Evolutionary conservation across 345 rosid genomes (phyloP), one percentile per base, ranked within the genome.

Genomic region (Carallia brachiata): DNA sequence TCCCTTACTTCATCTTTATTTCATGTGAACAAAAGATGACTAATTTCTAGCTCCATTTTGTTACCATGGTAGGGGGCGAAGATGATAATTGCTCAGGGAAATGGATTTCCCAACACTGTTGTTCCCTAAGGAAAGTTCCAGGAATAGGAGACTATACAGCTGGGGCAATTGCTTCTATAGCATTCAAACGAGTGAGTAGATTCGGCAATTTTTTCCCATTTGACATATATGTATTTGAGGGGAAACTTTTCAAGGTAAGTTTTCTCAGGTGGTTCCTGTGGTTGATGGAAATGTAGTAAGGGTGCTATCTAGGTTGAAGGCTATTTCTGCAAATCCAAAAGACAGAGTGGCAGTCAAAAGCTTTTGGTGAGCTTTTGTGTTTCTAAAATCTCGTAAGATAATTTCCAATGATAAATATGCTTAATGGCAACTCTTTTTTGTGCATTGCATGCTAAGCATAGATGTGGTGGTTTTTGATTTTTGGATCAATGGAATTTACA

Each of bases 301-400:
- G 78, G 89, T 87, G 73, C 85, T 89, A 73, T 72, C 91, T 28
- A 88, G 98, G 73, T 75, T 91, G 60, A 89, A 84, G 77, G 86
- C 96, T 27, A 82, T 91, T 72, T 86, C 97, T 69, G 86, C 89
- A 30, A 94, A 94, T 81, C 97, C 97, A 31, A 94, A 91, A 80
- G 88, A 90, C 72, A 77, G 78, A 23, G 31, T 58, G 27, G 84
- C 95, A 2, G 32, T 83, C 65, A 88, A 83, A 83, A 84, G 65
- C 36, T 84, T 94, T 70, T 91, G 98, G 97, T 90, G 74, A 90
- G 88, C 50, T 19, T 50, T 62, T 6, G 27, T 52, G 27, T 71
- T 55, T 54, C 55, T 53, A 19, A 2, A 62, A 7, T 55, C 60
- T 56, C 15, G 3, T 23, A 56, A 9, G 2, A 44, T 4, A 12